Evolutionary conservation across 179 eudicot species (phyloP).

Genomic region (Heliamphora pulchella): DNA sequence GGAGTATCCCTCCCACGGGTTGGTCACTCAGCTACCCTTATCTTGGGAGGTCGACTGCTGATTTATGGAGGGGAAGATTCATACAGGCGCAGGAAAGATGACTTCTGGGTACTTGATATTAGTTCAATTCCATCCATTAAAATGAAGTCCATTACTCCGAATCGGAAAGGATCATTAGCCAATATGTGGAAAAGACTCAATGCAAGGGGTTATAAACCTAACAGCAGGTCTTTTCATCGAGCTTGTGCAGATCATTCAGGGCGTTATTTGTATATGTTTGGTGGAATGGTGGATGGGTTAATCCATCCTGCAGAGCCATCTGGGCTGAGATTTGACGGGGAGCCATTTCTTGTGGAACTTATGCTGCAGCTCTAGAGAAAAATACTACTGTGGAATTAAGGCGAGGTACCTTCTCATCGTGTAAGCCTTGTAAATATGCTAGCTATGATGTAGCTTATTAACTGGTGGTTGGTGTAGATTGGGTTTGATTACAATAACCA

Average conservation of each 20-base stretch:
- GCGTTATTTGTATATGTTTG: conserved; percentile 56
- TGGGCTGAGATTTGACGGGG: conserved; percentile 74
- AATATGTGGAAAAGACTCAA: conserved; percentile 66
- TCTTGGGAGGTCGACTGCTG: conserved; percentile 63
- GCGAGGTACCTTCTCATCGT: neutral
- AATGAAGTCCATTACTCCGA: conserved; percentile 27
- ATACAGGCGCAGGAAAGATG: conserved; percentile 63
- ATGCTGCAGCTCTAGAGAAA: conserved; percentile 21
- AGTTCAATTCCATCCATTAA: conserved; percentile 32
- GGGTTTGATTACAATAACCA: neutral
- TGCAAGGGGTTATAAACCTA: conserved; percentile 46
- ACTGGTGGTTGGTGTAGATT: neutral
- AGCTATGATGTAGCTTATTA: conserved; percentile 13
- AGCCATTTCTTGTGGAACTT: conserved; percentile 69
- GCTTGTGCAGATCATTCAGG: conserved; percentile 83
- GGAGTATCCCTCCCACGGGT: conserved; percentile 75
- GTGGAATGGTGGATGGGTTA: conserved; percentile 89
- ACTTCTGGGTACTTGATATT: conserved; percentile 81
- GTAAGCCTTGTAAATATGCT: conserved; percentile 7
- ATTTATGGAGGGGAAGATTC: conserved; percentile 95
- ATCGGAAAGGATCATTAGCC: conserved; percentile 19
- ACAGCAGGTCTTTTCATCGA: conserved; percentile 76
- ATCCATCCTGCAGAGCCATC: conserved; percentile 53
- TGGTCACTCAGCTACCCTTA: conserved; percentile 90
- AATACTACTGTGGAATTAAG: neutral